Percentiles rank a stretch among this genome's conserved stretches.
Evolutionary conservation across 1,284 basidiomycete genomes (phyloP).

Genomic region (Cryptococcus deneoformans): DNA sequence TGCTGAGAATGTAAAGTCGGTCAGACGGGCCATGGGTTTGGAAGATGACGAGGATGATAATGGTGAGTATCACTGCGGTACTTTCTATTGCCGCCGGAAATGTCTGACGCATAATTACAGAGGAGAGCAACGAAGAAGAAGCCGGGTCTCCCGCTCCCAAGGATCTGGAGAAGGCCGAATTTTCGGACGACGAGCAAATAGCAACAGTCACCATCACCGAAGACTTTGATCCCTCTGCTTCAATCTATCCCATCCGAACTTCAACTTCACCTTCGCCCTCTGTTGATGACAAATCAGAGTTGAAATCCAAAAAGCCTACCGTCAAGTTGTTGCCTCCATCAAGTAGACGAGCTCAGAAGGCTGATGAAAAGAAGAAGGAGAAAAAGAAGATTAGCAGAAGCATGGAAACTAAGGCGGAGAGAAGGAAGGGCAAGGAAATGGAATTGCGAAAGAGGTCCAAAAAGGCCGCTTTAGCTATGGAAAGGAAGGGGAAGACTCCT

Average conservation of each 20-base stretch:
- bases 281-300: background rate
- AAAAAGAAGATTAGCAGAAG: constrained; percentile 30
- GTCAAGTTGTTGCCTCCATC: constrained; percentile 41
- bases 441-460: constrained; percentile 40
- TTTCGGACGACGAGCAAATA: constrained; percentile 46
- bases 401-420: constrained; percentile 47
- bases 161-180: constrained; percentile 35
- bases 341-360: constrained; percentile 32
- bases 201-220: constrained; percentile 50
- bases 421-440: constrained; percentile 43
- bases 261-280: constrained; percentile 14
- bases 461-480: constrained; percentile 42
- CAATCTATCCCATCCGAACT: background rate
- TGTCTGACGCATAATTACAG: background rate
- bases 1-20: constrained; percentile 41
- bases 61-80: background rate
- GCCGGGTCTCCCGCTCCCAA: constrained; percentile 22
- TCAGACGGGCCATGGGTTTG: constrained; percentile 45
- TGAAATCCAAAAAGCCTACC: constrained; percentile 5
- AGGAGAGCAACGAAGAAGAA: constrained; percentile 13
- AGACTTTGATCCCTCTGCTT: constrained; percentile 42
- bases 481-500: constrained; percentile 28
- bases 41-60: constrained; percentile 20
- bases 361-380: constrained; percentile 23
- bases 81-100: background rate